Evolutionary conservation across 1,284 basidiomycete species (phyloP).

Genomic region (Tilletia setariae): DNA sequence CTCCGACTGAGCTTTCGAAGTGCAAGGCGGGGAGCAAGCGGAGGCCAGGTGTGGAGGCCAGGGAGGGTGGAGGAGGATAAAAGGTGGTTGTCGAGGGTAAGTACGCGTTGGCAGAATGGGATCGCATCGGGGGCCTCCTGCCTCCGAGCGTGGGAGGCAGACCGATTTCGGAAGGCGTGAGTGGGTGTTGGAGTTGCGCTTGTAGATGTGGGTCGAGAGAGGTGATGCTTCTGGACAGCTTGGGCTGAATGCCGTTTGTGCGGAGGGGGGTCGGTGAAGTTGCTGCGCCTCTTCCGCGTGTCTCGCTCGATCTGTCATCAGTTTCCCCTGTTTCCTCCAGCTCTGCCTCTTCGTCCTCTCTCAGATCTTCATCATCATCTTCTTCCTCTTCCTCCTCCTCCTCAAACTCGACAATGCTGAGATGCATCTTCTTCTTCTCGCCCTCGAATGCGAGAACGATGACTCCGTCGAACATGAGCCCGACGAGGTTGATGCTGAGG

Average conservation of each 20-base stretch:
- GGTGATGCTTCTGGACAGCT: not conserved
- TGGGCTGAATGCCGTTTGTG: not conserved
- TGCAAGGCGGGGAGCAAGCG: conserved; percentile 82
- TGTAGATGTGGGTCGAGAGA: not conserved
- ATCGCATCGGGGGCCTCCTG: not conserved
- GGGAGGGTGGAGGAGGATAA: not conserved
- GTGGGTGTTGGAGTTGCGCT: no score
- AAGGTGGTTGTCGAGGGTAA: not conserved
- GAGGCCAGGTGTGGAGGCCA: conserved; percentile 60
- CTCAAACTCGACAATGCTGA: conserved; percentile 72
- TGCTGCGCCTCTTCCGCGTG: not conserved
- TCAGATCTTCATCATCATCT: not conserved
- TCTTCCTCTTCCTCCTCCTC: conserved; percentile 23
- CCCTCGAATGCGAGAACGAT: conserved; percentile 88
- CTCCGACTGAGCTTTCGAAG: conserved; percentile 95
- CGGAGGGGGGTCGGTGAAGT: not conserved
- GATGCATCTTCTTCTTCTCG: conserved; percentile 69
- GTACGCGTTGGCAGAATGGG: not conserved
- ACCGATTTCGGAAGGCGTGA: not conserved
- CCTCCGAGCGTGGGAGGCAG: not conserved
- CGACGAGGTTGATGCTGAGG: conserved; percentile 82
- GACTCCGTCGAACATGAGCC: conserved; percentile 79
- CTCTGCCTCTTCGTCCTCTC: not conserved
- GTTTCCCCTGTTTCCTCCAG: not conserved
- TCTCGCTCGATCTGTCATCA: not conserved